Percentiles rank a stretch among this genome's conserved stretches.
phyloP scores from a whole-genome alignment of 2,329 filamentous ascomycete species.

The Ceratocystis cubensis region DNA sequence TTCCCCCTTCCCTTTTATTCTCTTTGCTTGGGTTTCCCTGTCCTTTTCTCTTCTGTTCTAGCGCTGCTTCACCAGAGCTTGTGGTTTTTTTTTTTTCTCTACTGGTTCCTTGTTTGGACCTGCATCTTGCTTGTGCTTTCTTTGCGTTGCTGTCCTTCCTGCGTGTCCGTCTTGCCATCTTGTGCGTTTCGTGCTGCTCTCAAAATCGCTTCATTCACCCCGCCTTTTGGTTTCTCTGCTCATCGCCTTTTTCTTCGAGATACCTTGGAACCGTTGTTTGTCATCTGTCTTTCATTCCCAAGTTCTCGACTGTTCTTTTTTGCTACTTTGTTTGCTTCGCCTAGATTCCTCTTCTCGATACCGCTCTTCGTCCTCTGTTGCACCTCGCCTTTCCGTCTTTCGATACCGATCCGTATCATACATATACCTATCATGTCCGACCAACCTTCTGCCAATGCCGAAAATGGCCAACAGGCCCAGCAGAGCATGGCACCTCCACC shows the following conservation, averaged over 20 bases:
- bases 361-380: neutral
- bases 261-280: constrained; percentile 3
- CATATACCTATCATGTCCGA: constrained; percentile 57
- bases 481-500: constrained; percentile 86
- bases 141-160: constrained; percentile 17
- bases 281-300: neutral
- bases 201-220: constrained; percentile 17
- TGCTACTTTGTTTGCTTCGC: neutral
- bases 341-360: constrained; percentile 8
- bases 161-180: constrained; percentile 17
- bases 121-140: constrained; percentile 16
- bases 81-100: constrained; percentile 22
- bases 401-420: constrained; percentile 14
- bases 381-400: constrained; percentile 16
- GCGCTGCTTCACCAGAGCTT: constrained; percentile 8
- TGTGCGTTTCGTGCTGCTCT: constrained; percentile 17
- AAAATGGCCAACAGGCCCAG: constrained; percentile 59
- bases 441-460: constrained; percentile 29
- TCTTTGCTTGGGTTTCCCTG: constrained; percentile 8
- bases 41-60: constrained; percentile 19
- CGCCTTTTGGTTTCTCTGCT: constrained; percentile 9
- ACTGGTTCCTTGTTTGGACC: constrained; percentile 22
- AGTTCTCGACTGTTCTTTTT: constrained; percentile 6
- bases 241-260: constrained; percentile 3
- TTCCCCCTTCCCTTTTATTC: constrained; percentile 13